Conservation (phyloP, 371 early-diverging fungal species). For the Sporodiniella umbellata region DNA sequence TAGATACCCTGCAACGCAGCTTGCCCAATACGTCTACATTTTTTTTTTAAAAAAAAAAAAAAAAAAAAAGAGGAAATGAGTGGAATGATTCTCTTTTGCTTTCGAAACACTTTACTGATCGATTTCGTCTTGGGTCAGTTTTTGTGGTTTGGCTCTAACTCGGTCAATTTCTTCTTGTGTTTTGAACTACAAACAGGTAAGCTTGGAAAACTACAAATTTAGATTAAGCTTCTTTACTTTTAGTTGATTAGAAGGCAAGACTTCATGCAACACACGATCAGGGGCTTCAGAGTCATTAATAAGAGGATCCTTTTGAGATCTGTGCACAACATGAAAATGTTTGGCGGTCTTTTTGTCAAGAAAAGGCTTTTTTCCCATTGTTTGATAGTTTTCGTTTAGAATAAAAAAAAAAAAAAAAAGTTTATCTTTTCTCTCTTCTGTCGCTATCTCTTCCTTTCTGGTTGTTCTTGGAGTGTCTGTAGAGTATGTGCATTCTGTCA, state of each 20-base stretch:
- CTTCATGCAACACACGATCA: conserved; percentile 79
- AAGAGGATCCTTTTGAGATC: conserved; percentile 94
- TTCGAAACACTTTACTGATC: conserved; percentile 28
- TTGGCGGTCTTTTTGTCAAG: conserved; percentile 84
- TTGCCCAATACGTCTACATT: conserved; percentile 55
- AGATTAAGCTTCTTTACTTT: conserved; percentile 56
- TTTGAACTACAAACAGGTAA: conserved; percentile 29
- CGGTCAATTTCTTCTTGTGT: conserved; percentile 38
- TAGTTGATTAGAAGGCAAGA: conserved; percentile 64
- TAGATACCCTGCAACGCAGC: conserved; percentile 87
- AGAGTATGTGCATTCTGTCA: no score
- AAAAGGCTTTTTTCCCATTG: conserved; percentile 81
- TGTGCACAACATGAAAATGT: conserved; percentile 88
- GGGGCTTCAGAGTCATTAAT: conserved; percentile 80
- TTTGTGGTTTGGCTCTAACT: conserved; percentile 28
- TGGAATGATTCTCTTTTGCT: background rate
- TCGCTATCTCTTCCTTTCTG: background rate
- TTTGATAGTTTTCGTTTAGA: background rate
- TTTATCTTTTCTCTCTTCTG: conserved; percentile 8
- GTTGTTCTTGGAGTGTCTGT: no score
- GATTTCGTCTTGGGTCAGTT: conserved; percentile 46
- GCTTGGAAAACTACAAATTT: no score
- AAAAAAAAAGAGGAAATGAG: background rate
- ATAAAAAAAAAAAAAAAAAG: conserved; percentile 3
- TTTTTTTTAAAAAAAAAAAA: no score